A percentile compares a stretch with the other conserved stretches of the same genome.
phyloP scores from a whole-genome alignment of 1,284 basidiomycete genomes.

The Vanrija pseudolonga region DNA sequence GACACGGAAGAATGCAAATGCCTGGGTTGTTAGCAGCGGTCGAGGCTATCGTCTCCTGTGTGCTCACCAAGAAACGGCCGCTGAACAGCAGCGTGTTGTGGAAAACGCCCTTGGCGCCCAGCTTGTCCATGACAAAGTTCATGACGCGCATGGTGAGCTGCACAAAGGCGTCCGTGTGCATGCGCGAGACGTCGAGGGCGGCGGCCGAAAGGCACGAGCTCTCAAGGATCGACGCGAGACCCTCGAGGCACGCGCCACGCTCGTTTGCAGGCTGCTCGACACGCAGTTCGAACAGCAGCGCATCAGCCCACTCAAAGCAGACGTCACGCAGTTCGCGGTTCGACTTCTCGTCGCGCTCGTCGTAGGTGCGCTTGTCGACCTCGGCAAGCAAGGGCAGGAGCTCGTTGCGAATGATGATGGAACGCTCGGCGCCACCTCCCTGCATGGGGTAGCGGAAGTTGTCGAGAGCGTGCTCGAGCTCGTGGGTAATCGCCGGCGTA shows the following conservation, averaged over 20 bases:
- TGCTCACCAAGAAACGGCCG: constrained; percentile 49
- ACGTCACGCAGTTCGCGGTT: constrained; percentile 35
- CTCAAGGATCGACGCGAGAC: constrained; percentile 51
- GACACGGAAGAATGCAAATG: constrained; percentile 55
- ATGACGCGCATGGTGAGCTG: constrained; percentile 49
- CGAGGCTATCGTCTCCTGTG: too few relatives aligned
- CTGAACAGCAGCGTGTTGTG: constrained; percentile 55
- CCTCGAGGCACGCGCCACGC: constrained; percentile 53
- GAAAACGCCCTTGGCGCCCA: constrained; percentile 55
- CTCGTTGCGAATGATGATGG: constrained; percentile 41
- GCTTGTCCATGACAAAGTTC: constrained; percentile 53
- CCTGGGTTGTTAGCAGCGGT: constrained; percentile 18
- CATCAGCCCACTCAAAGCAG: constrained; percentile 46
- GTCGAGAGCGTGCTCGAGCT: constrained; percentile 27
- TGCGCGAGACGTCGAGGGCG: constrained; percentile 39
- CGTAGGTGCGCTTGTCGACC: constrained; percentile 41
- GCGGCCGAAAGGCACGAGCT: constrained; percentile 46
- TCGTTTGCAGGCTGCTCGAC: constrained; percentile 50
- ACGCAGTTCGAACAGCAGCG: constrained; percentile 44
- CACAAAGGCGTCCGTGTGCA: constrained; percentile 42
- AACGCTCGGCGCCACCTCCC: constrained; percentile 33
- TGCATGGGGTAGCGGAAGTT: constrained; percentile 33
- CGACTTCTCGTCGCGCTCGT: constrained; percentile 22
- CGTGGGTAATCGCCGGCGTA: constrained; percentile 22
- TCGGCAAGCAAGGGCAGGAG: constrained; percentile 42